These are phyloP conservation scores for Hemileccinum rubropunctum DNA, from an alignment of 768 basidiomycete genomes.

Conservation along the genomic window DNA sequence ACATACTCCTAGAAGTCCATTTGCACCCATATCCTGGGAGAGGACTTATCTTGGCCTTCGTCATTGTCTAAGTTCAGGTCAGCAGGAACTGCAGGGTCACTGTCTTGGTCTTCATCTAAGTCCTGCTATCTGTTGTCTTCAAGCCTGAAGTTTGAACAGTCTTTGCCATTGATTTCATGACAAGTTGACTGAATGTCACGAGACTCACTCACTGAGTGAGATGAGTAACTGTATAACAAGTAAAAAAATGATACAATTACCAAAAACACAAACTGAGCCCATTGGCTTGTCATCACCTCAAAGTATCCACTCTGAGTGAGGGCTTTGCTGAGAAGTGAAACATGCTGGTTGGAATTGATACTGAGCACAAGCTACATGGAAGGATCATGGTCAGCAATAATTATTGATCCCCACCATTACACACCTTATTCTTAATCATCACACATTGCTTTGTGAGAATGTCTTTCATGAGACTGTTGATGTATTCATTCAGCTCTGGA, in stretches of 20 bases:
- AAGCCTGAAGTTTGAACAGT: not conserved
- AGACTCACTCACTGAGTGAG: not conserved
- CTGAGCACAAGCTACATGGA: not conserved
- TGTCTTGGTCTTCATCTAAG: not conserved
- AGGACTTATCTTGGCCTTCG: not conserved
- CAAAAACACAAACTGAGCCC: not conserved
- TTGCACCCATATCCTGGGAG: not conserved
- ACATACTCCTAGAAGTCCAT: not conserved
- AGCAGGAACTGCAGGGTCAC: too few relatives aligned
- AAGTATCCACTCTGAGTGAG: not conserved
- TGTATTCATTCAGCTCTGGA: not conserved
- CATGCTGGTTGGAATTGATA: not conserved
- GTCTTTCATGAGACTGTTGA: not conserved
- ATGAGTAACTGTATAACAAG: not conserved
- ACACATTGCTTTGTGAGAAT: not conserved
- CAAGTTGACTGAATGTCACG: not conserved
- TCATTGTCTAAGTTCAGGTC: too few relatives aligned
- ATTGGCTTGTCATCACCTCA: not conserved
- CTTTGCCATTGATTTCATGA: not conserved
- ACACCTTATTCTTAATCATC: not conserved
- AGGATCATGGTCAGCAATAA: not conserved
- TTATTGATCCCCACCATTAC: not conserved
- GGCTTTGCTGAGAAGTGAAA: not conserved
- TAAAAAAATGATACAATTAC: not conserved
- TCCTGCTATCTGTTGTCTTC: not conserved